phyloP scores from a whole-genome alignment of 768 basidiomycete species.

The Naganishia randhawae region DNA sequence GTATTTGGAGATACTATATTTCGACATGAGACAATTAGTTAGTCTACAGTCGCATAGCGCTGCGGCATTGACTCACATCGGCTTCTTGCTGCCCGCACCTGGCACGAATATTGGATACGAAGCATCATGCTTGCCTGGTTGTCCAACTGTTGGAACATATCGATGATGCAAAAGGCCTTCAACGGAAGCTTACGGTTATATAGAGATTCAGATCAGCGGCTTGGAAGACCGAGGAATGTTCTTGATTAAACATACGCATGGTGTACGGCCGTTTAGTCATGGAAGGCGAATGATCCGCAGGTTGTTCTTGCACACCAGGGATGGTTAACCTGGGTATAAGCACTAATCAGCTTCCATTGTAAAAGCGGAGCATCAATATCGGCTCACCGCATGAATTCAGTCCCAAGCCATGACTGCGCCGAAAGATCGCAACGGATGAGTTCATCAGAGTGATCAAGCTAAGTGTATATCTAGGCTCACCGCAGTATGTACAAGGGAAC shows the following conservation, averaged over 20 bases:
- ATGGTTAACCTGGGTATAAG: not conserved
- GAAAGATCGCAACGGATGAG: no score
- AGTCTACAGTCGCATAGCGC: not conserved
- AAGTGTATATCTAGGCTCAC: not conserved
- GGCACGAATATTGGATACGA: conserved; percentile 23
- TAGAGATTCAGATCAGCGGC: not conserved
- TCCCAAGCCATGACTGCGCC: conserved; percentile 23
- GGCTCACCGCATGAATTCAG: conserved; percentile 24
- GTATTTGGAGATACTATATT: conserved; percentile 11
- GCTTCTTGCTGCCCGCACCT: conserved; percentile 16
- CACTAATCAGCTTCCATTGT: not conserved
- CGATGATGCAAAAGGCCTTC: conserved; percentile 26
- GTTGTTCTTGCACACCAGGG: conserved; percentile 1
- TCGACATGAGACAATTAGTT: not conserved
- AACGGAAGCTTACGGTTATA: conserved; percentile 16
- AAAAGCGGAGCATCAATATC: not conserved
- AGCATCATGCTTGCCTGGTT: conserved; percentile 27
- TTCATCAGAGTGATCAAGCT: no score
- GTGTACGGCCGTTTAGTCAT: not conserved
- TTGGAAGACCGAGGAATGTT: not conserved
- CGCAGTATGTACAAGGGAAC: conserved; percentile 16
- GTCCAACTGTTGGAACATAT: conserved; percentile 23
- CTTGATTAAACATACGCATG: conserved; percentile 22
- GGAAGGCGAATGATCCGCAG: conserved; percentile 12
- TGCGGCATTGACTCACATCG: not conserved